Conservation (phyloP, 2,329 filamentous ascomycete genomes). For the Tolypocladium inflatum region DNA sequence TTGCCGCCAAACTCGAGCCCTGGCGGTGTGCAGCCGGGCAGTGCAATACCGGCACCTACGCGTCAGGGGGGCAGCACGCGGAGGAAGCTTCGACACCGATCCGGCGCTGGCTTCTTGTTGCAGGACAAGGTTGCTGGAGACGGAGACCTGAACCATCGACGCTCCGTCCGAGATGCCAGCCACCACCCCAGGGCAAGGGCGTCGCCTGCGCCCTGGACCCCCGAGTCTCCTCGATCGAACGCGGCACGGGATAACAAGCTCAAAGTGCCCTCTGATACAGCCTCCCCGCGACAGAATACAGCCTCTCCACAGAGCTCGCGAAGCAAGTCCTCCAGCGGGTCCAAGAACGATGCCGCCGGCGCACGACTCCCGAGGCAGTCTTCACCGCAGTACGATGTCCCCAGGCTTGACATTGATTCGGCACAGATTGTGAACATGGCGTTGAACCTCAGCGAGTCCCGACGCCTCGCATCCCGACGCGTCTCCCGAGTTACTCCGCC, state of each 20-base stretch:
- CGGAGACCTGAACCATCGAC: constrained; percentile 20
- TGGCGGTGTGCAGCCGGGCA: background rate
- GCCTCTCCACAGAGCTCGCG: background rate
- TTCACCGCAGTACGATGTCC: background rate
- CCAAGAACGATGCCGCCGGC: background rate
- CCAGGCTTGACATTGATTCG: constrained; percentile 59
- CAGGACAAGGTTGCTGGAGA: constrained; percentile 29
- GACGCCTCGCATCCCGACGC: constrained; percentile 52
- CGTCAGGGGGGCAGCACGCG: constrained; percentile 15
- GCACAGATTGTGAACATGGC: constrained; percentile 91
- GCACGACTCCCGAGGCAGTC: background rate
- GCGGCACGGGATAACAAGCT: background rate
- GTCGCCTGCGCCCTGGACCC: constrained; percentile 1
- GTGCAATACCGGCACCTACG: constrained; percentile 8
- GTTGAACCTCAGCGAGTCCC: constrained; percentile 75
- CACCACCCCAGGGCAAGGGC: constrained; percentile 11
- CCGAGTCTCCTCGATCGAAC: background rate
- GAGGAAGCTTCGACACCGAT: constrained; percentile 30
- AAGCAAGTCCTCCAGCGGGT: background rate
- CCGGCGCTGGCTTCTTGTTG: constrained; percentile 42
- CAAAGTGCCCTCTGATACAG: background rate
- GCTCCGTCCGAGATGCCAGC: constrained; percentile 13
- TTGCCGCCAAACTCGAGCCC: background rate
- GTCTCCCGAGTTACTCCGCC: constrained; percentile 42
- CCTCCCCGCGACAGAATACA: background rate